Percentiles rank a stretch among this genome's conserved stretches.
These are phyloP conservation scores for Ilex paraguariensis DNA, from an alignment of 305 asterid species.

Conservation along the genomic window DNA sequence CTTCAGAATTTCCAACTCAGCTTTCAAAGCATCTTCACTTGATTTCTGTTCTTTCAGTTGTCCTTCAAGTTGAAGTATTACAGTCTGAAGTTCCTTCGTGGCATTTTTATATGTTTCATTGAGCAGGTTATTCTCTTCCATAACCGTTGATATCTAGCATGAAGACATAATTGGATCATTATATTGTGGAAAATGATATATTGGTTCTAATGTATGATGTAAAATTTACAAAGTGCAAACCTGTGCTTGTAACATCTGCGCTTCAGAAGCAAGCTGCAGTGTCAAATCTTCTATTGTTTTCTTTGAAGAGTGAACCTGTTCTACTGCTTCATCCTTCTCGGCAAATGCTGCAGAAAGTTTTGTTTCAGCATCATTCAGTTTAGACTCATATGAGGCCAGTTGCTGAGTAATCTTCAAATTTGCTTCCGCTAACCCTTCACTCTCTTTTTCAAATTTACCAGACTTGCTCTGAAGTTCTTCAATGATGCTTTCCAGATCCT, in stretches of 20 bases:
- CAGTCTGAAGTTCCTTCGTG: slow-evolving; percentile 62
- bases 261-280: slow-evolving; percentile 49
- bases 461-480: slow-evolving; percentile 41
- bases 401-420: slow-evolving; percentile 56
- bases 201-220: neutral
- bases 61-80: slow-evolving; percentile 55
- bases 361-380: slow-evolving; percentile 40
- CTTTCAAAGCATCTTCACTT: slow-evolving; percentile 45
- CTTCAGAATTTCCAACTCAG: slow-evolving; percentile 44
- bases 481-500: slow-evolving; percentile 37
- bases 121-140: slow-evolving; percentile 61
- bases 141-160: slow-evolving; percentile 53
- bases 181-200: neutral
- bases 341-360: slow-evolving; percentile 40
- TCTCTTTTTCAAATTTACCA: slow-evolving; percentile 39
- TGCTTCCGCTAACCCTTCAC: slow-evolving; percentile 35
- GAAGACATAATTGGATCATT: slow-evolving; percentile 9
- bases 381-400: slow-evolving; percentile 46
- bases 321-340: slow-evolving; percentile 50
- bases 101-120: slow-evolving; percentile 54
- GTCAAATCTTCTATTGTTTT: slow-evolving; percentile 50
- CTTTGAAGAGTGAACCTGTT: slow-evolving; percentile 44
- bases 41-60: slow-evolving; percentile 61
- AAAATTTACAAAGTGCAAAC: slow-evolving; percentile 27
- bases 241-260: slow-evolving; percentile 69